Percentiles rank a stretch among this genome's conserved stretches.
Evolutionary conservation across 2,329 filamentous ascomycete species (phyloP).

Genomic region (Arthrobotrys pseudoclavata): DNA sequence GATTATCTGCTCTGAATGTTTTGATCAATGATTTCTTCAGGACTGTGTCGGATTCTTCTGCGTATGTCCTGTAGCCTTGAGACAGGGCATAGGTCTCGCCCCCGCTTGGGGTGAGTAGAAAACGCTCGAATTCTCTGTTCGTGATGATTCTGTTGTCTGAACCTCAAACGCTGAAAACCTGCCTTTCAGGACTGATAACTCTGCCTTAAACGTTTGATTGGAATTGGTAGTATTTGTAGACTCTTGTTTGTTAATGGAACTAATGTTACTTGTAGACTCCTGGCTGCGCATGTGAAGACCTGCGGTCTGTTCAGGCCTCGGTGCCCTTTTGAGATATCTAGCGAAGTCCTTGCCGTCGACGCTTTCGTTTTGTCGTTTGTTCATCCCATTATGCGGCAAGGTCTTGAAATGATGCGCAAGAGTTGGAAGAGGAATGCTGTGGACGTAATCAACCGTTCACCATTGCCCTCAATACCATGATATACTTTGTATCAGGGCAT

Average conservation of each 20-base stretch:
- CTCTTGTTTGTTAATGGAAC: too few species aligned
- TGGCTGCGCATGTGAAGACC: background rate
- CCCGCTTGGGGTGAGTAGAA: background rate
- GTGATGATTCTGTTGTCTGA: background rate
- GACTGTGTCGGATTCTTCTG: background rate
- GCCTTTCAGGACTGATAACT: background rate
- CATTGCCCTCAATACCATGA: too few species aligned
- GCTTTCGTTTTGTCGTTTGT: background rate
- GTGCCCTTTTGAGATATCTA: background rate
- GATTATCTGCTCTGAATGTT: background rate
- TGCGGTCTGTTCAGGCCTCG: background rate
- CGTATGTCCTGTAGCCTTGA: background rate
- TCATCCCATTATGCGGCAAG: background rate
- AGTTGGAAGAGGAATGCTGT: too few species aligned
- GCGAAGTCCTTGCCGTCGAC: constrained; percentile 1
- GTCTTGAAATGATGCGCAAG: background rate
- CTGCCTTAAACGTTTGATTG: background rate
- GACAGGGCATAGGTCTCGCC: background rate
- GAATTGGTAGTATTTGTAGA: background rate
- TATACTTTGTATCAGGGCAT: too few species aligned
- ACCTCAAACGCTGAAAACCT: background rate
- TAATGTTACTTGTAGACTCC: background rate
- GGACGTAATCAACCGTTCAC: too few species aligned
- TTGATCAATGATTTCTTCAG: background rate
- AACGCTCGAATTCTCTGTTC: background rate